Conservation (phyloP, 2,329 filamentous ascomycete genomes). For the Clarireedia hainanense region DNA sequence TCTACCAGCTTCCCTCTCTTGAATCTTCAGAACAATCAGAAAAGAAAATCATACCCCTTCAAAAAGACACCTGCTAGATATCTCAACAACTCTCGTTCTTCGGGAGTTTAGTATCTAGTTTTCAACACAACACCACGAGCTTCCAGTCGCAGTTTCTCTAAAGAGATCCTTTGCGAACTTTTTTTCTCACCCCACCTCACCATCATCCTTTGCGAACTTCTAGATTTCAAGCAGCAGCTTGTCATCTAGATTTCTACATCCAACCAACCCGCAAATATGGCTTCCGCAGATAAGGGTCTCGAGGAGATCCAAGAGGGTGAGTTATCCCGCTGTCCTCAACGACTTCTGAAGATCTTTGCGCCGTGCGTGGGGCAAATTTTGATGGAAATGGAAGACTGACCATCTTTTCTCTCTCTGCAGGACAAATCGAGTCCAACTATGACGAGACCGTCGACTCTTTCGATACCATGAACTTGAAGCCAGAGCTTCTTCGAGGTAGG, state of each 20-base stretch:
- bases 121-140: conserved; percentile 21
- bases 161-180: conserved; percentile 26
- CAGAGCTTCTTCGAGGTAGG: conserved; percentile 90
- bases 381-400: neutral
- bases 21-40: neutral
- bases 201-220: conserved; percentile 30
- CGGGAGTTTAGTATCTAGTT: conserved; percentile 44
- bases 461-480: conserved; percentile 94
- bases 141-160: conserved; percentile 26
- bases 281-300: conserved; percentile 81
- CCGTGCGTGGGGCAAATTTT: neutral
- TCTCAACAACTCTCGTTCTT: conserved; percentile 29
- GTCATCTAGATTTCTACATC: conserved; percentile 57
- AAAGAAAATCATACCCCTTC: conserved; percentile 10
- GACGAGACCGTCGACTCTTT: conserved; percentile 99
- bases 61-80: conserved; percentile 24
- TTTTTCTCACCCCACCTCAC: conserved; percentile 22
- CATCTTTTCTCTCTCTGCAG: conserved; percentile 40
- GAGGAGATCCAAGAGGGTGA: conserved; percentile 94
- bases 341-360: neutral
- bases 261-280: conserved; percentile 78
- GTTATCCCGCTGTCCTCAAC: conserved; percentile 28
- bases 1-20: neutral
- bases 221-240: conserved; percentile 72
- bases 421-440: conserved; percentile 99